A percentile compares a stretch with the other conserved stretches of the same genome.
Conservation (phyloP, 306 rosid species). For the Neltuma alba region DNA sequence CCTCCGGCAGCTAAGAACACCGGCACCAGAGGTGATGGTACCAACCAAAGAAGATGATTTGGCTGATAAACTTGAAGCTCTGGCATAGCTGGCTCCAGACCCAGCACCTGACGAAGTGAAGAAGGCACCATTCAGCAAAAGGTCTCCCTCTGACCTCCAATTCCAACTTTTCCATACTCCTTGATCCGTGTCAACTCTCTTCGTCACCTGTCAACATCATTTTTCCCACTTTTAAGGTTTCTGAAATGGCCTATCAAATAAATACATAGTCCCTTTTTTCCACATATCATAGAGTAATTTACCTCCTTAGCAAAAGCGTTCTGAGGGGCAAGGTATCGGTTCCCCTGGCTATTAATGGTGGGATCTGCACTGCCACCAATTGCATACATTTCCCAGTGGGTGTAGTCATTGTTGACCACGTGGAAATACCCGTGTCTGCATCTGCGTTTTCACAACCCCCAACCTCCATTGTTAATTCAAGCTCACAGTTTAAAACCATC, state of each 20-base stretch:
- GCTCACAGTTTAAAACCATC: not conserved
- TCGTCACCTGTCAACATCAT: slow-evolving; percentile 70
- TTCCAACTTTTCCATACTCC: slow-evolving; percentile 82
- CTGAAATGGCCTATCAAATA: too few species aligned
- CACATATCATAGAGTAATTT: too few species aligned
- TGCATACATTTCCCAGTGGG: slow-evolving; percentile 99
- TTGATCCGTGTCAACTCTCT: slow-evolving; percentile 59
- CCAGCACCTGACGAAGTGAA: slow-evolving; percentile 89
- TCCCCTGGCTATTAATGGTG: slow-evolving; percentile 97
- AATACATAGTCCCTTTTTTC: too few species aligned
- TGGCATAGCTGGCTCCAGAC: slow-evolving; percentile 82
- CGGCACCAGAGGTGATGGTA: slow-evolving; percentile 70
- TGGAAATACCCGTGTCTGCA: slow-evolving; percentile 99
- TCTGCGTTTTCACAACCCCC: slow-evolving; percentile 55
- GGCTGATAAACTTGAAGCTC: slow-evolving; percentile 97
- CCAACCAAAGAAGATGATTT: slow-evolving; percentile 92
- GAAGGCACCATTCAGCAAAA: slow-evolving; percentile 87
- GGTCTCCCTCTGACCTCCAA: slow-evolving; percentile 98
- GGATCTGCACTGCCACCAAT: slow-evolving; percentile 98
- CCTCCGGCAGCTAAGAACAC: slow-evolving; percentile 70
- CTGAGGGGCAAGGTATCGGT: slow-evolving; percentile 88
- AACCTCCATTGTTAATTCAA: slow-evolving; percentile 13
- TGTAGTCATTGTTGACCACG: slow-evolving; percentile 97
- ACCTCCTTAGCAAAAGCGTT: slow-evolving; percentile 91
- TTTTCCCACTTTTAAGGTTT: slow-evolving; percentile 6